These are phyloP conservation scores for Zoysia matrella DNA, from an alignment of 202 grass and related monocot species.

Conservation along the genomic window DNA sequence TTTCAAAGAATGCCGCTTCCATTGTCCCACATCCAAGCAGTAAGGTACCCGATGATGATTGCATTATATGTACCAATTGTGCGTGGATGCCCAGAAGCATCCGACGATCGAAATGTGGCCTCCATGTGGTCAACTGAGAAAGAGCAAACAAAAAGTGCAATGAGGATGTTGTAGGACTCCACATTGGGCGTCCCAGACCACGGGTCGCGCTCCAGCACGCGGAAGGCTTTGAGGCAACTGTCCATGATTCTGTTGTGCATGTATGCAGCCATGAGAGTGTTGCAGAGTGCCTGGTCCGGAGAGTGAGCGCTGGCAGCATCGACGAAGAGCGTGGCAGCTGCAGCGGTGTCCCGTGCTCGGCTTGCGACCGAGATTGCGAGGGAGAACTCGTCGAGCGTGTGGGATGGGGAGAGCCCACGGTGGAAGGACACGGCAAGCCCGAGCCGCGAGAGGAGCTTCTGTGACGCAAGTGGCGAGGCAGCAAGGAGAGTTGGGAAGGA, in stretches of 20 bases:
- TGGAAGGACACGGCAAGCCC: conserved; percentile 65
- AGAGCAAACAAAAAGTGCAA: conserved; percentile 68
- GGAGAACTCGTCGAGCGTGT: conserved; percentile 58
- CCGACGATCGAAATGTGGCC: conserved; percentile 51
- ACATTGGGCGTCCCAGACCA: conserved; percentile 64
- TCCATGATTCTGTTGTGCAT: conserved; percentile 71
- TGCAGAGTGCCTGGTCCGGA: conserved; percentile 66
- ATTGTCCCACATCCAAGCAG: conserved; percentile 90
- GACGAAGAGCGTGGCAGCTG: conserved; percentile 58
- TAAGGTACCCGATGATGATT: conserved; percentile 72
- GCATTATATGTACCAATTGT: conserved; percentile 75
- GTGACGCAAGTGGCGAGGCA: conserved; percentile 47
- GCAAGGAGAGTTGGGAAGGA: conserved; percentile 59
- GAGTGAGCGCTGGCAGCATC: conserved; percentile 46
- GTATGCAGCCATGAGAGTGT: conserved; percentile 84
- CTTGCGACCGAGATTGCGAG: conserved; percentile 75
- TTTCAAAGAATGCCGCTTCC: conserved; percentile 60
- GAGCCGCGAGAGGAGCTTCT: conserved; percentile 63
- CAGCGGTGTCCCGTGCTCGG: conserved; percentile 51
- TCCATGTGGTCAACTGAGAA: conserved; percentile 88
- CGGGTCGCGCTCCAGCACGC: conserved; percentile 52
- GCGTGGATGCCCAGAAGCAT: conserved; percentile 57
- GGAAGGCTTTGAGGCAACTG: conserved; percentile 55
- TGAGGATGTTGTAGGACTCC: conserved; percentile 85
- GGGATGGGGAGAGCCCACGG: conserved; percentile 51